A percentile compares a stretch with the other conserved stretches of the same genome.
Conservation (phyloP, 2,329 filamentous ascomycete species). For the Aspergillus brunneoviolaceus region DNA sequence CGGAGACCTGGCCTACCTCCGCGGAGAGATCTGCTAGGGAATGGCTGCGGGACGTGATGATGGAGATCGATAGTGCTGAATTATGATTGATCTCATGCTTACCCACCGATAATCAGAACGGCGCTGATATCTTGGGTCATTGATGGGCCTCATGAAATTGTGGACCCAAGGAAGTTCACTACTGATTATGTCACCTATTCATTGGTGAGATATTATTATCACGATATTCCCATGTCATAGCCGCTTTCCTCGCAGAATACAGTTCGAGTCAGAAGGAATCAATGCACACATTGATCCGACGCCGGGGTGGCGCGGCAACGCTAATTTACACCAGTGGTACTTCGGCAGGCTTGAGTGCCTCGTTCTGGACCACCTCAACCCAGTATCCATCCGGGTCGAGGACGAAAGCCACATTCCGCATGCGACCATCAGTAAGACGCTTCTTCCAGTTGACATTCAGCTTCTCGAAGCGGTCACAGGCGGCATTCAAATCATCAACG, state of each 20-base stretch:
- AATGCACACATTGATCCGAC: background rate
- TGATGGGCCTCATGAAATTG: background rate
- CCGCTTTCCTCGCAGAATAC: background rate
- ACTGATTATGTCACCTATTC: background rate
- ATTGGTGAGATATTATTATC: background rate
- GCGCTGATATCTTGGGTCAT: background rate
- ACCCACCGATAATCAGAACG: background rate
- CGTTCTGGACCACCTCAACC: conserved; percentile 73
- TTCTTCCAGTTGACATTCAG: conserved; percentile 90
- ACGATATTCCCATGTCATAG: background rate
- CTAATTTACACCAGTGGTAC: background rate
- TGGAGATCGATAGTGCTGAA: background rate
- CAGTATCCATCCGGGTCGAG: conserved; percentile 86
- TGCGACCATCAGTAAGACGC: conserved; percentile 81
- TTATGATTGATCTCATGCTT: background rate
- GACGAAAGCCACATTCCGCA: conserved; percentile 93
- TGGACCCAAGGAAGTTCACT: background rate
- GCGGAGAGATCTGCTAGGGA: background rate
- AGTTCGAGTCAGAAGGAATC: background rate
- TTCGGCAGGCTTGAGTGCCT: conserved; percentile 37
- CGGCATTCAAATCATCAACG: conserved; percentile 85
- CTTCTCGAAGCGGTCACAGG: conserved; percentile 81
- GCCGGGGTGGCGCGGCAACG: background rate
- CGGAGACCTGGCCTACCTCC: background rate
- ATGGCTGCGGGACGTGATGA: background rate